Percentiles rank a stretch among this genome's conserved stretches.
Conservation (phyloP, 805 yeast genomes). For the Zygosaccharomyces kombuchaensis region DNA sequence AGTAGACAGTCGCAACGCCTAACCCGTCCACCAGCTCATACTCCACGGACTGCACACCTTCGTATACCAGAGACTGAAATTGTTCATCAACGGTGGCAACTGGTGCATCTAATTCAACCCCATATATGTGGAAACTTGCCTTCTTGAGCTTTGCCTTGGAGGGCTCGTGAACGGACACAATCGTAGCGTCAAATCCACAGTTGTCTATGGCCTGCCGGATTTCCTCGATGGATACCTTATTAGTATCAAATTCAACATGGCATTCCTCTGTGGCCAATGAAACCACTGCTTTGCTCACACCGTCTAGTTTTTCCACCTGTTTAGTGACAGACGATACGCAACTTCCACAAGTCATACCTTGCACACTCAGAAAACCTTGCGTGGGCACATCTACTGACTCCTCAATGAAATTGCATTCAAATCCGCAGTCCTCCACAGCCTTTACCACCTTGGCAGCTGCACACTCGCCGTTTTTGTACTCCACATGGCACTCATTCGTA, state of each 20-base stretch:
- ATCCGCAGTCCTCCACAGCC: constrained; percentile 71
- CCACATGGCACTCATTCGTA: constrained; percentile 65
- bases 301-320: constrained; percentile 46
- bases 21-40: neutral
- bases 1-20: constrained; percentile 36
- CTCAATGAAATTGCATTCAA: constrained; percentile 41
- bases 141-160: constrained; percentile 8
- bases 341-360: constrained; percentile 91
- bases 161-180: constrained; percentile 6
- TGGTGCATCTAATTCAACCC: constrained; percentile 55
- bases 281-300: constrained; percentile 54
- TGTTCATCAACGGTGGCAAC: constrained; percentile 1
- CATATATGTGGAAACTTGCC: constrained; percentile 41
- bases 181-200: constrained; percentile 62
- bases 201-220: constrained; percentile 61
- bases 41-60: constrained; percentile 10
- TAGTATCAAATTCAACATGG: constrained; percentile 44
- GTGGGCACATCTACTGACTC: neutral
- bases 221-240: constrained; percentile 30
- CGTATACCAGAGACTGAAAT: constrained; percentile 5
- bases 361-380: constrained; percentile 20
- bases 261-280: constrained; percentile 78
- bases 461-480: constrained; percentile 39
- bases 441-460: constrained; percentile 39
- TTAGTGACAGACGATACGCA: constrained; percentile 67